A percentile compares a stretch with the other conserved stretches of the same genome.
These are phyloP conservation scores for Zymoseptoria passerinii DNA, from an alignment of 2,329 filamentous ascomycete genomes.

Conservation along the genomic window DNA sequence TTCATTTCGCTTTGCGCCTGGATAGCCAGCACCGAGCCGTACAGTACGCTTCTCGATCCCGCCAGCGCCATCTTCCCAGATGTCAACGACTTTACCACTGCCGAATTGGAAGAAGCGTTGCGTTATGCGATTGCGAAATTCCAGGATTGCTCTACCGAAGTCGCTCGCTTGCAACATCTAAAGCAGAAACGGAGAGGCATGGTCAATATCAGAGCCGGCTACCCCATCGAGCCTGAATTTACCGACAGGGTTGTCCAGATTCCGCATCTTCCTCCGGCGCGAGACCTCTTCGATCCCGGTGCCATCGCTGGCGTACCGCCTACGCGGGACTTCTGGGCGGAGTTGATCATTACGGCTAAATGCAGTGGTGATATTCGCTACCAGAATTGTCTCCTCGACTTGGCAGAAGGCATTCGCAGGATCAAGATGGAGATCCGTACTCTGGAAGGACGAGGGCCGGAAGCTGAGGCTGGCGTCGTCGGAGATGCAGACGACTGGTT, in stretches of 20 bases:
- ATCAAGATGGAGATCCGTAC: neutral
- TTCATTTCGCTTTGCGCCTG: conserved; percentile 1
- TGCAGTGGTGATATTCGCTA: neutral
- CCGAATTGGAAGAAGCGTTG: conserved; percentile 1
- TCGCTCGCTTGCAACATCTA: neutral
- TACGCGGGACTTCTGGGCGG: neutral
- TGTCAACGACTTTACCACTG: conserved; percentile 2
- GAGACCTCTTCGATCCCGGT: neutral
- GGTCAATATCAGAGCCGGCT: neutral
- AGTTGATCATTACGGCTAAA: conserved; percentile 3
- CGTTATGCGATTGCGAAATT: neutral
- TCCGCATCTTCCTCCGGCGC: neutral
- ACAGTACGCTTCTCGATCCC: neutral
- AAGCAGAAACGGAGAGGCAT: neutral
- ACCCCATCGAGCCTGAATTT: neutral
- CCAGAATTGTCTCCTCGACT: conserved; percentile 1
- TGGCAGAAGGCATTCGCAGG: neutral
- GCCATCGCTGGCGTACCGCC: neutral
- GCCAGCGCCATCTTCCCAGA: neutral
- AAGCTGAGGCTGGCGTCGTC: neutral
- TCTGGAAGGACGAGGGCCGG: neutral
- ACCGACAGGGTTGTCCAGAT: neutral
- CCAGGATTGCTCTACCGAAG: neutral
- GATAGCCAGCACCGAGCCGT: conserved; percentile 1
- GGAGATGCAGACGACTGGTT: neutral